Conservation (phyloP, 179 eudicot genomes). For the Dionaea muscipula region DNA sequence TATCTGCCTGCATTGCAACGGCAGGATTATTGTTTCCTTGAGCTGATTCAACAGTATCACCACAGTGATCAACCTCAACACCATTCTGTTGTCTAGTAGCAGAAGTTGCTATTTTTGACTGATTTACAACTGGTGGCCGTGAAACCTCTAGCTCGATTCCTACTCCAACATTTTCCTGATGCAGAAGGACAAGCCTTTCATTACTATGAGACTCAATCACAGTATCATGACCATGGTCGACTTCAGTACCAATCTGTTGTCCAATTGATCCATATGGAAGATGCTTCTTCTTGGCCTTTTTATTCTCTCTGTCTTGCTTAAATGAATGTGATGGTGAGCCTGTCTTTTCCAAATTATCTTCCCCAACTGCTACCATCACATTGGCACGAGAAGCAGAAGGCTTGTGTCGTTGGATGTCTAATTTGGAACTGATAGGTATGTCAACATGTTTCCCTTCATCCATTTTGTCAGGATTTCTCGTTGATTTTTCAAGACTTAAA, state of each 20-base stretch:
- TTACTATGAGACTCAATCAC: no score
- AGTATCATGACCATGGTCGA: no score
- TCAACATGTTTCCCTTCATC: neutral
- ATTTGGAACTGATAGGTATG: neutral
- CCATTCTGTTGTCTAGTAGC: constrained; percentile 3
- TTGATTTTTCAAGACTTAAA: constrained; percentile 14
- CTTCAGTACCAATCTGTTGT: neutral
- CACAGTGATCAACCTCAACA: constrained; percentile 4
- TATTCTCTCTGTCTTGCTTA: constrained; percentile 11
- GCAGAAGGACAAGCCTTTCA: no score
- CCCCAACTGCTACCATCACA: constrained; percentile 10
- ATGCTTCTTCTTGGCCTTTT: constrained; percentile 7
- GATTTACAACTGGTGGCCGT: no score
- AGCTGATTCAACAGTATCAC: constrained; percentile 10
- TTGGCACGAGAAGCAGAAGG: constrained; percentile 13
- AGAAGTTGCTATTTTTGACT: no score
- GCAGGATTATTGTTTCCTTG: constrained; percentile 5
- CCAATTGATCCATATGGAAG: constrained; percentile 9
- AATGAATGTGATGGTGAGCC: neutral
- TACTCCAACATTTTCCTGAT: no score
- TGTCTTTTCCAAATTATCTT: constrained; percentile 2
- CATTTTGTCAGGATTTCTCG: constrained; percentile 1
- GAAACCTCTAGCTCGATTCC: no score
- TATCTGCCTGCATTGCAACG: constrained; percentile 4
- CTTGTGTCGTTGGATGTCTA: constrained; percentile 7